phyloP scores from a whole-genome alignment of 768 basidiomycete species.

The Peribolospora baueri region DNA sequence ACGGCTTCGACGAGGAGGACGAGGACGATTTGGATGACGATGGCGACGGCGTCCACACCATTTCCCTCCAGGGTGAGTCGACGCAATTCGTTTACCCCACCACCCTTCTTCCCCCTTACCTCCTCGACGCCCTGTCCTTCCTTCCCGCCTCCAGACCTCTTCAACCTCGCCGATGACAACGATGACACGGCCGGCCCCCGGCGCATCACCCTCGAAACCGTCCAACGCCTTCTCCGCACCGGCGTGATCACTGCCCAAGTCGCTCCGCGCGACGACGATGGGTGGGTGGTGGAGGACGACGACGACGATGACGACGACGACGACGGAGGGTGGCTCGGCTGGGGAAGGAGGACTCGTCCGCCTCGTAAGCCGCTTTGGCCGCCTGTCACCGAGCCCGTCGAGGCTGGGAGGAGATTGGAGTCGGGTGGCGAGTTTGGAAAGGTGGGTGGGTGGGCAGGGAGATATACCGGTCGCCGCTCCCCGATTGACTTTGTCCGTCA shows the following conservation, averaged over 20 bases:
- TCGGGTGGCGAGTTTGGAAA: slow-evolving; percentile 59
- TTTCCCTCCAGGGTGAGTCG: no score
- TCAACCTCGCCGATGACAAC: background rate
- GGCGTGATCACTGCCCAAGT: no score
- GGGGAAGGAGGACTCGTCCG: background rate
- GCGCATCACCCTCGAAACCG: background rate
- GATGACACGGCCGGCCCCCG: background rate
- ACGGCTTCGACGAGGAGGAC: slow-evolving; percentile 1
- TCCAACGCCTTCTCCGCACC: no score
- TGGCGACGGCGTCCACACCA: background rate
- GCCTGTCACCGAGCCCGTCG: background rate
- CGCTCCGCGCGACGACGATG: slow-evolving; percentile 1
- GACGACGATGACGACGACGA: slow-evolving; percentile 4
- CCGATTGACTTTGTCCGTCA: slow-evolving; percentile 21
- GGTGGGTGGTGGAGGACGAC: slow-evolving; percentile 1
- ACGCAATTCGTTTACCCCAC: background rate
- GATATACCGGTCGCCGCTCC: slow-evolving; percentile 21
- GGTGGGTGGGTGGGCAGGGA: slow-evolving; percentile 27
- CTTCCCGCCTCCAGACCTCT: background rate
- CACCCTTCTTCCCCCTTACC: background rate
- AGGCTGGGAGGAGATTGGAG: slow-evolving; percentile 35
- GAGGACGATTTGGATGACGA: background rate
- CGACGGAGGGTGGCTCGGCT: background rate
- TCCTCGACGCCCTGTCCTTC: background rate
- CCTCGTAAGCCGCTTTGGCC: slow-evolving; percentile 7